phyloP scores from a whole-genome alignment of 495 filamentous ascomycete species.

The Penicillium cosmopolitanum region DNA sequence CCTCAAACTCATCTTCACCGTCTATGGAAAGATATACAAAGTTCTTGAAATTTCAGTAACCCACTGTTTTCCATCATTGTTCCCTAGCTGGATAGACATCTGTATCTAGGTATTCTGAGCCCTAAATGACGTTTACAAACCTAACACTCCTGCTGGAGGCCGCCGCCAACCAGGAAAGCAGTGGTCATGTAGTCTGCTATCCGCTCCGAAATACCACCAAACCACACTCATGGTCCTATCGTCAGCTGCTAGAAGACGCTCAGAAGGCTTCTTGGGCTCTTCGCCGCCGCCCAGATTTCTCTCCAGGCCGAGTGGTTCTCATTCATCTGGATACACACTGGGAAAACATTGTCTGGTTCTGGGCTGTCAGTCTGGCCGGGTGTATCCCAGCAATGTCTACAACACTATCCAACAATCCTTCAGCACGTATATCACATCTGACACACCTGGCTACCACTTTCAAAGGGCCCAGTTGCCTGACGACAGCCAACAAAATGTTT shows the following conservation, averaged over 20 bases:
- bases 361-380: slow-evolving; percentile 44
- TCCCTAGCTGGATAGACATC: background rate
- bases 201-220: slow-evolving; percentile 4
- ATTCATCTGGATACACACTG: slow-evolving; percentile 44
- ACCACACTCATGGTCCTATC: slow-evolving; percentile 11
- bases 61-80: background rate
- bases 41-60: background rate
- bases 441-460: slow-evolving; percentile 28
- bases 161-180: slow-evolving; percentile 5
- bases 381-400: slow-evolving; percentile 45
- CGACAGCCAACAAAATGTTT: slow-evolving; percentile 7
- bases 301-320: slow-evolving; percentile 23
- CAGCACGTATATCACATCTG: slow-evolving; percentile 39
- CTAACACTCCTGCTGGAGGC: slow-evolving; percentile 15
- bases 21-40: background rate
- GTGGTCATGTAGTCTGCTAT: slow-evolving; percentile 14
- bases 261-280: slow-evolving; percentile 9
- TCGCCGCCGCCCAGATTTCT: background rate
- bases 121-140: slow-evolving; percentile 15
- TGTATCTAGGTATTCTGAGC: background rate
- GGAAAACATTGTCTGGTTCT: slow-evolving; percentile 49
- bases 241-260: slow-evolving; percentile 10
- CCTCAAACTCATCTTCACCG: background rate
- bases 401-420: slow-evolving; percentile 36
- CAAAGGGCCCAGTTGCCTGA: slow-evolving; percentile 23